phyloP scores from a whole-genome alignment of 768 basidiomycete genomes.

The Russula foetens region DNA sequence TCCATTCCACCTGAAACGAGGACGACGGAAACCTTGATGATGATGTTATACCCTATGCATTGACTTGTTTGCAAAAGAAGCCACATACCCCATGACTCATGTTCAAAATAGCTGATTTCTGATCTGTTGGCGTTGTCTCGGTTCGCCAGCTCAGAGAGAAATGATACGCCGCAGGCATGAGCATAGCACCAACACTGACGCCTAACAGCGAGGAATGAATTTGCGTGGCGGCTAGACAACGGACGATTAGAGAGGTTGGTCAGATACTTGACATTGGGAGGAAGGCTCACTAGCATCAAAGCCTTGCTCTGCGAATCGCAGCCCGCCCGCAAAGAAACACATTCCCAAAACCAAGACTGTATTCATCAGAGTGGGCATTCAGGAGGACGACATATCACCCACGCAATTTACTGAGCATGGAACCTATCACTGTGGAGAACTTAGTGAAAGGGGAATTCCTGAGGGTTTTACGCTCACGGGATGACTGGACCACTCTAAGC shows the following conservation, averaged over 20 bases:
- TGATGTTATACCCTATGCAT: not conserved
- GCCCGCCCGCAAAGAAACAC: slow-evolving; percentile 78
- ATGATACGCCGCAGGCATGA: slow-evolving; percentile 71
- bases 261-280: not conserved
- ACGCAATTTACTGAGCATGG: slow-evolving; percentile 73
- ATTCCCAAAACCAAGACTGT: slow-evolving; percentile 78
- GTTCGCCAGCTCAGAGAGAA: slow-evolving; percentile 40
- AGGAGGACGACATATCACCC: slow-evolving; percentile 21
- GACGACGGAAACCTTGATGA: slow-evolving; percentile 57
- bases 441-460: slow-evolving; percentile 3
- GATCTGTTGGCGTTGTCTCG: slow-evolving; percentile 20
- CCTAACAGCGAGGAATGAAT: slow-evolving; percentile 66
- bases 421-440: slow-evolving; percentile 57
- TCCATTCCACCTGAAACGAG: slow-evolving; percentile 54
- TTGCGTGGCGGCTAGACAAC: slow-evolving; percentile 52
- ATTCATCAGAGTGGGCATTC: slow-evolving; percentile 4
- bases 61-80: not conserved
- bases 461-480: slow-evolving; percentile 39
- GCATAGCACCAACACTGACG: slow-evolving; percentile 70
- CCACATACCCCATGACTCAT: slow-evolving; percentile 70
- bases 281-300: slow-evolving; percentile 55
- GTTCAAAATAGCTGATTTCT: slow-evolving; percentile 44
- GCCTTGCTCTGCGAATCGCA: slow-evolving; percentile 69
- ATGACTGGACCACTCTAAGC: slow-evolving; percentile 71
- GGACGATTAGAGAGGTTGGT: not conserved